A percentile compares a stretch with the other conserved stretches of the same genome.
phyloP scores from a whole-genome alignment of 805 yeast genomes.

The Debaryomyces castellii region DNA sequence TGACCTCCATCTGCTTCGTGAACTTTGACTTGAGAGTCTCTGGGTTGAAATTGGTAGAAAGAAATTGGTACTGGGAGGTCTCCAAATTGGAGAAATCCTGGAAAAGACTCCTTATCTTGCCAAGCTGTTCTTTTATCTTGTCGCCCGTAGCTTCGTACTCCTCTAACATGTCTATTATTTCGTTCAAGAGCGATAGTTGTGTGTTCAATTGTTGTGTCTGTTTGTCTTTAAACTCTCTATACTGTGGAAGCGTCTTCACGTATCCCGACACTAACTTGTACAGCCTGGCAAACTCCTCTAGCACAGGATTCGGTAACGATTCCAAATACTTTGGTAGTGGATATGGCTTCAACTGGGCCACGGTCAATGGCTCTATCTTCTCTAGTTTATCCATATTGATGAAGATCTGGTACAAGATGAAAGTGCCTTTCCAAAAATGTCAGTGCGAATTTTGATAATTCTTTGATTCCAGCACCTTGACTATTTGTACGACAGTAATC shows the following conservation, averaged over 20 bases:
- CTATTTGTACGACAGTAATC: too few relatives aligned
- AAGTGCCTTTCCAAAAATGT: too few relatives aligned
- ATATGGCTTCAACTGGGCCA: constrained; percentile 9
- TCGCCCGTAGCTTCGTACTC: constrained; percentile 19
- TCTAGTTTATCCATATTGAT: background rate
- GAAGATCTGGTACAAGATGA: background rate
- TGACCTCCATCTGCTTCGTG: constrained; percentile 19
- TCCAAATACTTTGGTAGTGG: constrained; percentile 30
- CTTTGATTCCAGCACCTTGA: too few relatives aligned
- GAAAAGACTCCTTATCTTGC: constrained; percentile 22
- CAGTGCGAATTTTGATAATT: background rate
- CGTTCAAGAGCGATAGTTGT: constrained; percentile 19
- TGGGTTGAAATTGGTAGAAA: constrained; percentile 36
- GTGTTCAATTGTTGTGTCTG: constrained; percentile 12
- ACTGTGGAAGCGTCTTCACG: constrained; percentile 22
- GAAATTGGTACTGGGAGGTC: constrained; percentile 37
- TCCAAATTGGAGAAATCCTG: constrained; percentile 35
- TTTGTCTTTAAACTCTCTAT: constrained; percentile 12
- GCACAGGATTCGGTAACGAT: constrained; percentile 25
- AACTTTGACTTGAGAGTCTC: constrained; percentile 29
- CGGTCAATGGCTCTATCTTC: constrained; percentile 7
- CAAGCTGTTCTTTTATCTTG: constrained; percentile 23
- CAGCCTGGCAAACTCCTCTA: constrained; percentile 26
- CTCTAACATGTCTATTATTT: constrained; percentile 15
- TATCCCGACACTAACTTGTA: constrained; percentile 32